Conservation (phyloP, 2,329 filamentous ascomycete species). For the Ceratocystis huliohia region DNA sequence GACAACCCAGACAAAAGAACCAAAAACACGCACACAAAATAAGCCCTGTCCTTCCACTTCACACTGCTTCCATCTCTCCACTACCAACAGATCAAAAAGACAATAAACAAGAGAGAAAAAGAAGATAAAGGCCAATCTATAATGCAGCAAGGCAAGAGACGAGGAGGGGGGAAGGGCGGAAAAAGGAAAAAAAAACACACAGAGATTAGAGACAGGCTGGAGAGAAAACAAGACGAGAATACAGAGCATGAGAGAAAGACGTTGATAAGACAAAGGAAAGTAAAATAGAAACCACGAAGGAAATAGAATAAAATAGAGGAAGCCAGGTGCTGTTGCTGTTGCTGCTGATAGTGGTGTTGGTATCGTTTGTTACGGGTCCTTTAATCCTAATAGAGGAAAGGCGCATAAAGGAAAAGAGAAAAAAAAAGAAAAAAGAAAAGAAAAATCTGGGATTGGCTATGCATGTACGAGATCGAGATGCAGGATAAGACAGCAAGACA, state of each 20-base stretch:
- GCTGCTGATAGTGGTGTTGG: neutral
- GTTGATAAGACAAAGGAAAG: constrained; percentile 2
- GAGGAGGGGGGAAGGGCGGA: neutral
- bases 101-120: neutral
- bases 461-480: constrained; percentile 18
- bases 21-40: too few relatives aligned
- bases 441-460: constrained; percentile 10
- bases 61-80: neutral
- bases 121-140: constrained; percentile 3
- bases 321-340: neutral
- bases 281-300: neutral
- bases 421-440: neutral
- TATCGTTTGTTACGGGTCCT: too few relatives aligned
- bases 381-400: neutral
- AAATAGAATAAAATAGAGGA: neutral
- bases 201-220: neutral
- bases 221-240: neutral
- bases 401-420: neutral
- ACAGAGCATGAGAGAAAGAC: constrained; percentile 2
- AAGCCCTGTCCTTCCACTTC: too few relatives aligned
- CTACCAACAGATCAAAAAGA: neutral
- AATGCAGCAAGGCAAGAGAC: neutral
- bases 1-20: neutral
- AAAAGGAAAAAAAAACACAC: neutral
- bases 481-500: constrained; percentile 23